Base-by-base conservation (phyloP, 176 grass and related monocot genomes). In the Pontederia paniculata region DNA sequence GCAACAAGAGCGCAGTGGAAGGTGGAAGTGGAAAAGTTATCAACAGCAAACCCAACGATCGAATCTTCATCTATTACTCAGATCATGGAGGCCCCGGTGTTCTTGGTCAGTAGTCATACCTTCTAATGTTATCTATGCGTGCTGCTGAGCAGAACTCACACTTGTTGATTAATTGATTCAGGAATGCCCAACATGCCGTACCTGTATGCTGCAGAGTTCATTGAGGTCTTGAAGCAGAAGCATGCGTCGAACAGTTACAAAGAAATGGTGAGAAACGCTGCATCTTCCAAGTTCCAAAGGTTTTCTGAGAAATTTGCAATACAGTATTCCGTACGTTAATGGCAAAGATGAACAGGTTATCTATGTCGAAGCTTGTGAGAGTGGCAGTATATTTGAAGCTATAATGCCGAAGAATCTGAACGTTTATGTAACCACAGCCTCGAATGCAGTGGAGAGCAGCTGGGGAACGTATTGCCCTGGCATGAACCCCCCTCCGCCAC, bases 401-500 rank as follows among this genome's bases (percentile, higher is more conserved):
- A 60, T 97, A 63, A 60, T 97, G 42, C 86, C 91, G 1, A 52
- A 84, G 66, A 61, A 84, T 47, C 89, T 90, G 58, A 77, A 89
- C 42, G 73, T 97, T 52, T 97, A 90, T 1, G 91, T 86, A 25
- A 97, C 91, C 21, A 97, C 91, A 0, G 91, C 91, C 1, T 84
- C 91, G 11, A 90, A 97, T 17, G 86, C 86, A 45, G 80, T 74
- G 17, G 91, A 97, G 77, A 97, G 80, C 65, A 97, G 91, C 54
- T 97, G 91, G 91, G 91, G 86, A n/a, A 87, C 80, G n/a, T 97
- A 97, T 57, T 97, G 91, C 65, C 91, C 91, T 0, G 91, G 91
- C 16, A 77, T 90, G 22, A 60, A 55, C 67, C 80, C 77, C 1
- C 76, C 72, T 45, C 82, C 83, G 56, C 91, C 91, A 12, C 70